A percentile compares a stretch with the other conserved stretches of the same genome.
phyloP scores from a whole-genome alignment of 2,329 filamentous ascomycete species.

The Seiridium unicorne region DNA sequence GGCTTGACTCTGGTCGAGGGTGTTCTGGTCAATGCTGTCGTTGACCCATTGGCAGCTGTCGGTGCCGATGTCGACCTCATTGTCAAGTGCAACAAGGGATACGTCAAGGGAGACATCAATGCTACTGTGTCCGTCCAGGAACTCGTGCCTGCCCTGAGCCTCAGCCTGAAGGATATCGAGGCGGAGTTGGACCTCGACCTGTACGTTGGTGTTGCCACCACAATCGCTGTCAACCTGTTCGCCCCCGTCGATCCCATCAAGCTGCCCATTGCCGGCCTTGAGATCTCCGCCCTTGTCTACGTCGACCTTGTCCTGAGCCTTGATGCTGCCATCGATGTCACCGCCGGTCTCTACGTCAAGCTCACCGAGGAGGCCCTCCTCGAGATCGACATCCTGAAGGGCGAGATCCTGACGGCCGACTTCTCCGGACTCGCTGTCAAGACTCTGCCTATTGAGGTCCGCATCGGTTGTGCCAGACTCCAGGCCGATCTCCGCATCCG shows the following conservation, averaged over 20 bases:
- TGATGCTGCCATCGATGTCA: constrained; percentile 48
- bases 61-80: constrained; percentile 24
- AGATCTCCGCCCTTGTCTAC: constrained; percentile 44
- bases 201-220: constrained; percentile 39
- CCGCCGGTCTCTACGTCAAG: constrained; percentile 50
- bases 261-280: constrained; percentile 39
- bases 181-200: constrained; percentile 50
- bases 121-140: constrained; percentile 41
- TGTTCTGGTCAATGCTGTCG: constrained; percentile 1
- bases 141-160: constrained; percentile 36
- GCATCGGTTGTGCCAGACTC: constrained; percentile 42
- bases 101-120: constrained; percentile 46
- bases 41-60: not conserved
- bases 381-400: constrained; percentile 38
- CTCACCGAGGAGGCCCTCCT: constrained; percentile 43
- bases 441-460: constrained; percentile 44
- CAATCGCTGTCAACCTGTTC: constrained; percentile 51
- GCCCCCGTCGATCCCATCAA: constrained; percentile 41
- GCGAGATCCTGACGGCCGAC: constrained; percentile 43
- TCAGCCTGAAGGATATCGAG: constrained; percentile 50
- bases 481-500: constrained; percentile 50
- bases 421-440: constrained; percentile 49
- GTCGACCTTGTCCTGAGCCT: constrained; percentile 52
- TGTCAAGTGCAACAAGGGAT: constrained; percentile 46
- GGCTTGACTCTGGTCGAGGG: constrained; percentile 22